Percentiles rank a stretch among this genome's conserved stretches.
phyloP scores from a whole-genome alignment of 768 basidiomycete genomes.

The Mycena belliarum region DNA sequence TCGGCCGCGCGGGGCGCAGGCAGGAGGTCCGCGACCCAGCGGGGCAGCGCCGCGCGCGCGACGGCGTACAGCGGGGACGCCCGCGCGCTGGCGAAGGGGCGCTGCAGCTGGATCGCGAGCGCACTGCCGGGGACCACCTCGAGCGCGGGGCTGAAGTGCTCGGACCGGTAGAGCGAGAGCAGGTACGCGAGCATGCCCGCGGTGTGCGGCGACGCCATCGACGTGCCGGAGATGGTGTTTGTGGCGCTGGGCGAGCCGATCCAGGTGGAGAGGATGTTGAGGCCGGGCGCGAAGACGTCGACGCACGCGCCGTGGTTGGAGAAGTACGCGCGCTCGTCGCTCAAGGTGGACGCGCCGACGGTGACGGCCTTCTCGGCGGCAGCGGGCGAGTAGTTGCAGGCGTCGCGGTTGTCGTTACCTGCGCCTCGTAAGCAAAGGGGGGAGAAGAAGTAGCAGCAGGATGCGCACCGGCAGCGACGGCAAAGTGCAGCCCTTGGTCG shows the following conservation, averaged over 20 bases:
- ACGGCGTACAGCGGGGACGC: conserved; percentile 54
- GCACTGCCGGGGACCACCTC: conserved; percentile 37
- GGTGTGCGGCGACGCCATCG: conserved; percentile 93
- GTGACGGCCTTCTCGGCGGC: conserved; percentile 87
- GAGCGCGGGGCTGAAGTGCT: conserved; percentile 57
- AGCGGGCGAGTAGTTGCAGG: conserved; percentile 93
- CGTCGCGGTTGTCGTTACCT: conserved; percentile 86
- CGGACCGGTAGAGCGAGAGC: conserved; percentile 81
- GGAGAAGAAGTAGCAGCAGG: background rate
- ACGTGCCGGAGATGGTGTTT: conserved; percentile 85
- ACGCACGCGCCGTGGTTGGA: conserved; percentile 92
- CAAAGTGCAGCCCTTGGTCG: conserved; percentile 85
- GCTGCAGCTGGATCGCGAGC: conserved; percentile 28
- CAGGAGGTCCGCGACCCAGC: conserved; percentile 57
- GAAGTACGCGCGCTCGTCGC: conserved; percentile 85
- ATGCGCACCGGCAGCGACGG: conserved; percentile 89
- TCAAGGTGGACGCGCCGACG: conserved; percentile 87
- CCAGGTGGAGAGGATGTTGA: conserved; percentile 91
- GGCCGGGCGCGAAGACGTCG: conserved; percentile 88
- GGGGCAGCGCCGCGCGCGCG: conserved; percentile 56
- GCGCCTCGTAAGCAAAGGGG: background rate
- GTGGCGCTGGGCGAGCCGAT: conserved; percentile 61
- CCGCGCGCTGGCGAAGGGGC: conserved; percentile 29
- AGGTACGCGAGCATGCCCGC: conserved; percentile 92
- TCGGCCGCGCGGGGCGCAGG: too few species aligned